Conservation (phyloP, 2,329 filamentous ascomycete species). For the Trichoderma oligosporum region DNA sequence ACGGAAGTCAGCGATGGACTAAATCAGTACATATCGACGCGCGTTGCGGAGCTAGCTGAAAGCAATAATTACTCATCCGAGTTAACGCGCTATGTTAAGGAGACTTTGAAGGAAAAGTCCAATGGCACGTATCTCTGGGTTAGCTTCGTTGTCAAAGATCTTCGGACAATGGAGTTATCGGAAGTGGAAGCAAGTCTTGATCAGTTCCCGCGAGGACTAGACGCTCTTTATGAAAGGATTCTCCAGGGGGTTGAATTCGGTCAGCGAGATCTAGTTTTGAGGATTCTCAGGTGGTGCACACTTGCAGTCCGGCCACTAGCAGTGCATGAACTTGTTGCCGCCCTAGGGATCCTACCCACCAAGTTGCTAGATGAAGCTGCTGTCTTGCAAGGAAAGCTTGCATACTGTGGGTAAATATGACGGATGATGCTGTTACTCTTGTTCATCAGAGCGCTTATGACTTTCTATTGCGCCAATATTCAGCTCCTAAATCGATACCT, state of each 20-base stretch:
- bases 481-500: fast-evolving
- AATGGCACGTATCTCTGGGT: neutral
- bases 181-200: neutral
- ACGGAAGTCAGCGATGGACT: neutral
- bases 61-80: neutral
- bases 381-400: neutral
- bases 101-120: neutral
- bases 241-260: neutral
- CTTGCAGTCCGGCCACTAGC: neutral
- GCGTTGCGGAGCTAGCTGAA: neutral
- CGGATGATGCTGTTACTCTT: neutral
- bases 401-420: neutral
- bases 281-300: neutral
- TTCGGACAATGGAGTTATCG: neutral
- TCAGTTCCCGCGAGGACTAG: neutral
- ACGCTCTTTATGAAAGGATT: neutral
- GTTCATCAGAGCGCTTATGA: neutral
- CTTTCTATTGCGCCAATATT: neutral
- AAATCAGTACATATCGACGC: neutral
- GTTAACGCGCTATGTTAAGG: neutral
- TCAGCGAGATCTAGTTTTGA: neutral
- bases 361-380: neutral
- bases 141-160: neutral
- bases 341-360: neutral
- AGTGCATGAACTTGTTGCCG: neutral